A percentile compares a stretch with the other conserved stretches of the same genome.
Evolutionary conservation across 2,329 filamentous ascomycete genomes (phyloP).

Genomic region (Daldinia sp.): DNA sequence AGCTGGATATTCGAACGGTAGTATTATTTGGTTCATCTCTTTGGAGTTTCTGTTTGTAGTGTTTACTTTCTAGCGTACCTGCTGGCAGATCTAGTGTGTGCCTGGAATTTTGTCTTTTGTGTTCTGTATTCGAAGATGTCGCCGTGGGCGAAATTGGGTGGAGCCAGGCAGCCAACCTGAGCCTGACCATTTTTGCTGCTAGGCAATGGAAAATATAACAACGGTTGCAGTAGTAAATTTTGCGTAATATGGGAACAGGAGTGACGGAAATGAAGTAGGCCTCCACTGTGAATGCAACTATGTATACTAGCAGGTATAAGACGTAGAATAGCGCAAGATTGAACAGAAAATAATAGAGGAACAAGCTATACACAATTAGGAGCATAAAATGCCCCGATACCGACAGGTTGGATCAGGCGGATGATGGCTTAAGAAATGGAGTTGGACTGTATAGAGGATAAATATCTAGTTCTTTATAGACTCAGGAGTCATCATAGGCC

Average conservation of each 20-base stretch:
- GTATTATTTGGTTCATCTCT: conserved; percentile 12
- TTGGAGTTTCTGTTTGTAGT: conserved; percentile 13
- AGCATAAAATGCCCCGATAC: conserved; percentile 3
- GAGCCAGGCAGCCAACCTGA: conserved; percentile 31
- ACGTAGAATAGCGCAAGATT: neutral
- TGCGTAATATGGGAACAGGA: neutral
- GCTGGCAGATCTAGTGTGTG: conserved; percentile 11
- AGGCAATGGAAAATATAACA: neutral
- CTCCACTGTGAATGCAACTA: conserved; percentile 9
- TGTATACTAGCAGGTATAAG: neutral
- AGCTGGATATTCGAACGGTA: neutral
- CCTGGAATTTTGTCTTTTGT: conserved; percentile 14
- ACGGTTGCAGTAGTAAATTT: conserved; percentile 10
- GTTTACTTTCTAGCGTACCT: conserved; percentile 13
- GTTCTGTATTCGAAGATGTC: conserved; percentile 15
- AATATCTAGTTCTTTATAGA: conserved; percentile 8
- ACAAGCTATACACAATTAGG: neutral
- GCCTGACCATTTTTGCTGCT: conserved; percentile 31
- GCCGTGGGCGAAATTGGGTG: conserved; percentile 23
- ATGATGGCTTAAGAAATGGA: neutral
- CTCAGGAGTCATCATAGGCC: conserved; percentile 21
- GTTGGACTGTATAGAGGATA: conserved; percentile 11
- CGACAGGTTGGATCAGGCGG: neutral
- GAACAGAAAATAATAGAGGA: neutral
- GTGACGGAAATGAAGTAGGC: conserved; percentile 19